A percentile compares a stretch with the other conserved stretches of the same genome.
These are phyloP conservation scores for Dothistroma pini DNA, from an alignment of 2,329 filamentous ascomycete genomes.

Conservation along the genomic window DNA sequence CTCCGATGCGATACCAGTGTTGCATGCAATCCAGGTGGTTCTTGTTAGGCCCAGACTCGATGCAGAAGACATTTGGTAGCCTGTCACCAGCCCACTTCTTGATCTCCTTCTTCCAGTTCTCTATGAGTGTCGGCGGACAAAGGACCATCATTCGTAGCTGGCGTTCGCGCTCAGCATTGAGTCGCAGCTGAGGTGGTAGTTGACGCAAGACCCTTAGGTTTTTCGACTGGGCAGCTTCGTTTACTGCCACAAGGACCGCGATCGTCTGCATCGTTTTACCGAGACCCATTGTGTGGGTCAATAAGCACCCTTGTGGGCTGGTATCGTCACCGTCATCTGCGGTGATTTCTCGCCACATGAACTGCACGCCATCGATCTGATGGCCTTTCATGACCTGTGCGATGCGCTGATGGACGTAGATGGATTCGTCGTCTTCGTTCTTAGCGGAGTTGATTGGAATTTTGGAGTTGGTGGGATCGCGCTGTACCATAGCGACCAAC, in stretches of 20 bases:
- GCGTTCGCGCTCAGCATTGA: conserved; percentile 33
- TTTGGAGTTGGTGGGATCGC: conserved; percentile 19
- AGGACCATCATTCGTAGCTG: conserved; percentile 65
- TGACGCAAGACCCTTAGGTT: conserved; percentile 59
- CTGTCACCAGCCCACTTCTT: conserved; percentile 57
- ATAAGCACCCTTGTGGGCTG: conserved; percentile 65
- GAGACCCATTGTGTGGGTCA: conserved; percentile 88
- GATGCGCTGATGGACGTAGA: conserved; percentile 64
- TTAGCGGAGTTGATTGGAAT: conserved; percentile 67
- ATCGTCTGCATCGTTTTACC: conserved; percentile 90
- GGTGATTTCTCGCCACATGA: conserved; percentile 84
- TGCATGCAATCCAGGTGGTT: conserved; percentile 47
- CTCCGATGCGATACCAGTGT: conserved; percentile 62
- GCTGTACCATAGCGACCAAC: conserved; percentile 22
- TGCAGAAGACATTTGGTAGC: conserved; percentile 55
- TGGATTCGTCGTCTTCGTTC: conserved; percentile 55
- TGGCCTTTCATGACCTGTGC: conserved; percentile 68
- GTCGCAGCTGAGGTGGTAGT: conserved; percentile 60
- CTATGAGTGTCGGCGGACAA: conserved; percentile 69
- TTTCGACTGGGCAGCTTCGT: conserved; percentile 59
- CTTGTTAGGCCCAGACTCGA: conserved; percentile 44
- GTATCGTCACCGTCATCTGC: conserved; percentile 46
- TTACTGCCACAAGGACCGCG: conserved; percentile 72
- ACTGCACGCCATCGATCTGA: conserved; percentile 76
- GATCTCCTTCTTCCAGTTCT: conserved; percentile 83